A percentile compares a stretch with the other conserved stretches of the same genome.
Conservation (phyloP, 257 asterid species). For the Datura wrightii region DNA sequence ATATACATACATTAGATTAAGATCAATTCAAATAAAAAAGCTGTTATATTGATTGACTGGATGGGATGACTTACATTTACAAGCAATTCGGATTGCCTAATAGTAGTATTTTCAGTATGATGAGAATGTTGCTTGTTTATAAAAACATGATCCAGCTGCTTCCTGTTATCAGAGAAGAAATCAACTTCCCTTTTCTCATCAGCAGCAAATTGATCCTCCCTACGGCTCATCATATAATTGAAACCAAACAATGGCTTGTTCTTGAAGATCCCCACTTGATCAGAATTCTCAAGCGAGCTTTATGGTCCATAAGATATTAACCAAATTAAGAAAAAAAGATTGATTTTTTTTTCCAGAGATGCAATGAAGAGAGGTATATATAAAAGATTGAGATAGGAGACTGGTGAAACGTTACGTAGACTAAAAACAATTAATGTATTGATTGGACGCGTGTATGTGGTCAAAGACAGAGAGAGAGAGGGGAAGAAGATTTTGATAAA, state of each 20-base stretch:
- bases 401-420: conserved; percentile 38
- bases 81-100: conserved; percentile 33
- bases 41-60: neutral
- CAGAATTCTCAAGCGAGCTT: conserved; percentile 64
- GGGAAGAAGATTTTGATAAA: conserved; percentile 41
- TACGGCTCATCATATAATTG: conserved; percentile 42
- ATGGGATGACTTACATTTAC: conserved; percentile 60
- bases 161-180: conserved; percentile 69
- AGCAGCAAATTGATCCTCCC: conserved; percentile 43
- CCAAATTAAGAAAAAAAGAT: too few species aligned
- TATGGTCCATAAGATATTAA: conserved; percentile 74
- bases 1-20: neutral
- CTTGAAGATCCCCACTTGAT: conserved; percentile 51
- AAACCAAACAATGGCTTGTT: conserved; percentile 59
- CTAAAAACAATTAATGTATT: conserved; percentile 26
- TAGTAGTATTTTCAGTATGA: conserved; percentile 34
- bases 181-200: conserved; percentile 61
- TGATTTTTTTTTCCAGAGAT: conserved; percentile 40
- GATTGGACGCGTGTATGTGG: neutral
- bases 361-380: conserved; percentile 52
- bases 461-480: too few species aligned
- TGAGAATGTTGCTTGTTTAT: conserved; percentile 58
- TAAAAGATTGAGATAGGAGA: conserved; percentile 44
- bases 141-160: conserved; percentile 24
- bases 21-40: neutral